phyloP scores from a whole-genome alignment of 331 rosid species.

The Phaseolus coccineus region DNA sequence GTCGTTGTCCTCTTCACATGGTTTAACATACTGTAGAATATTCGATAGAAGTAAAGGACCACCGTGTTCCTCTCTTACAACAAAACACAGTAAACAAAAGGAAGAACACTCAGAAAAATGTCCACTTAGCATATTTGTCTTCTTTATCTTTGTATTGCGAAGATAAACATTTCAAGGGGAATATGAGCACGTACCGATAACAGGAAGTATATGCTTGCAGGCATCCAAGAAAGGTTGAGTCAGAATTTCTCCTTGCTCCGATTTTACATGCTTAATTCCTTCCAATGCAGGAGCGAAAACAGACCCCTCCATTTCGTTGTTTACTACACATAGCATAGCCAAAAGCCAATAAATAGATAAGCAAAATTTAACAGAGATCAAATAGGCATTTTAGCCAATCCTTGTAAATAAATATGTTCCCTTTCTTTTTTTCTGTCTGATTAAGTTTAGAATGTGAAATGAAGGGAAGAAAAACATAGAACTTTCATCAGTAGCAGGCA shows the following conservation, averaged over 20 bases:
- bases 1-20: neutral
- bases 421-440: neutral
- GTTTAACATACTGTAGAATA: slow-evolving; percentile 21
- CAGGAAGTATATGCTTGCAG: slow-evolving; percentile 90
- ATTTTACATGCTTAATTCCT: slow-evolving; percentile 72
- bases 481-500: neutral
- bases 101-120: slow-evolving; percentile 2
- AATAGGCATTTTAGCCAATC: slow-evolving; percentile 30
- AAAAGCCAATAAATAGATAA: slow-evolving; percentile 23
- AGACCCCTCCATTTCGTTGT: slow-evolving; percentile 71
- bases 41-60: slow-evolving; percentile 4
- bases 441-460: slow-evolving; percentile 27
- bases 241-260: slow-evolving; percentile 77
- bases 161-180: slow-evolving; percentile 26
- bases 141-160: neutral
- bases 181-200: slow-evolving; percentile 67
- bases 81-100: slow-evolving; percentile 12
- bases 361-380: slow-evolving; percentile 27
- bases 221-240: slow-evolving; percentile 89
- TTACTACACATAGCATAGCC: slow-evolving; percentile 52
- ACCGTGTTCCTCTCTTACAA: slow-evolving; percentile 17
- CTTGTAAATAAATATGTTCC: neutral
- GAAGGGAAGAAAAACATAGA: slow-evolving; percentile 4
- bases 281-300: slow-evolving; percentile 79
- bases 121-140: slow-evolving; percentile 8